These are phyloP conservation scores for Pythium guiyangense DNA, from an alignment of 352 stramenopile species.

Conservation along the genomic window DNA sequence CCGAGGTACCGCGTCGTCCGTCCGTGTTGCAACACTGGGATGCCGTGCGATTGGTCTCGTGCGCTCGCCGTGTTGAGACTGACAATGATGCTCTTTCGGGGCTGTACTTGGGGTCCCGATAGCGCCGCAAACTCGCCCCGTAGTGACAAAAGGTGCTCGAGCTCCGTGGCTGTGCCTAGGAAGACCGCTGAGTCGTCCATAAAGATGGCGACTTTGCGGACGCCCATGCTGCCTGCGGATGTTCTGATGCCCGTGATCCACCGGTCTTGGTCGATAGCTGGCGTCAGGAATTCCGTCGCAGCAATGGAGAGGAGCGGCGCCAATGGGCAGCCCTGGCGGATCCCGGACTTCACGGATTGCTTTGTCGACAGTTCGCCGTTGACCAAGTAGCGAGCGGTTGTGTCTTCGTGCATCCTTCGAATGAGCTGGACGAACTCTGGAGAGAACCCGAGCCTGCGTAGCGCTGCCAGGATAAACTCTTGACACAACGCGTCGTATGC, in stretches of 20 bases:
- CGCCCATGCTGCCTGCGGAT: no score
- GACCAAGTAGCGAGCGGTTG: neutral
- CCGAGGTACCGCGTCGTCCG: no score
- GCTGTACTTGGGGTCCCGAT: neutral
- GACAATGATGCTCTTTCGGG: neutral
- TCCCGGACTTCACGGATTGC: neutral
- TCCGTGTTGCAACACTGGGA: neutral
- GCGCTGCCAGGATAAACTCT: neutral
- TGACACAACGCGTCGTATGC: neutral
- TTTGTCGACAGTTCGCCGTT: neutral
- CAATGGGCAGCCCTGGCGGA: neutral
- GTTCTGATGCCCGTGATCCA: neutral
- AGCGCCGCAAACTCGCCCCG: no score
- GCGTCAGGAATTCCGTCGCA: neutral
- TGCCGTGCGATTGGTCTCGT: neutral
- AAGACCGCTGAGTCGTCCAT: no score
- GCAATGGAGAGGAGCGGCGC: neutral
- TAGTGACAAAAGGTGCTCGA: no score
- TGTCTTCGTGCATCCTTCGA: neutral
- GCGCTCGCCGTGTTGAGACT: neutral
- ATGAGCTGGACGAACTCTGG: neutral
- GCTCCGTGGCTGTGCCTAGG: no score
- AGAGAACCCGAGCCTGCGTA: neutral
- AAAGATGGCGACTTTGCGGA: no score
- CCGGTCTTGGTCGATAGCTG: neutral